Evolutionary conservation across 1,139 yeast genomes (phyloP), one percentile per base, ranked within the genome.

Genomic region (Blastobotrys capitulatus): DNA sequence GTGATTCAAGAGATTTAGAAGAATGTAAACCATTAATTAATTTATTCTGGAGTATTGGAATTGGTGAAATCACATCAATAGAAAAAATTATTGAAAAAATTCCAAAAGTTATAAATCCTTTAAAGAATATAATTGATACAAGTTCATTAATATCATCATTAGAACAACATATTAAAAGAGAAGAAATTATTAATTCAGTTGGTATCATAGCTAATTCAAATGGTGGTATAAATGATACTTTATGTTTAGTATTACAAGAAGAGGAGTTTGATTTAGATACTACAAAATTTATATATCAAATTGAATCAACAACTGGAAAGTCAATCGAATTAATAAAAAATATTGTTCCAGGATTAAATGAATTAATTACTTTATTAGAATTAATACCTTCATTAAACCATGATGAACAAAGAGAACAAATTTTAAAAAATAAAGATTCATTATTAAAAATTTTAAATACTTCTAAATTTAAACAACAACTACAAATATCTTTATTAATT

Each of bases 281-380:
- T 4, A 9, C 6, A n/a, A 10, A 22, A 6, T 26, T 37, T 18
- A 6, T 3, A 6, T 10, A 20, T 5, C 19, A 39, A 15, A n/a
- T 26, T 10, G 12, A 16, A 13, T 27, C 26, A 12, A 12, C 15
- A 2, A 19, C 31, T 19, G 45, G n/a, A 29, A 22, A 2, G 7
- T 32, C 45, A 12, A 20, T 26, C 8, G 15, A 25, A 1, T n/a
- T 44, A n/a, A 13, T 27, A 2, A 22, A 19, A n/a, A n/a, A 15
- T 3, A 26, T 44, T 7, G 47, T 44, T 15, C 47, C 47, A 6
- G 47, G 41, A 29, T 7, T 36, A 12, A 36, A 18, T 27, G 18
- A 26, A 5, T 18, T 37, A 26, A 16, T 44, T 16, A 9, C 6
- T 2, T 12, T 37, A 12, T 2, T 44, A 27, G 16, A 12, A 2